A percentile compares a stretch with the other conserved stretches of the same genome.
phyloP scores from a whole-genome alignment of 1,284 basidiomycete species.

The Apiotrichum akiyoshidainum region DNA sequence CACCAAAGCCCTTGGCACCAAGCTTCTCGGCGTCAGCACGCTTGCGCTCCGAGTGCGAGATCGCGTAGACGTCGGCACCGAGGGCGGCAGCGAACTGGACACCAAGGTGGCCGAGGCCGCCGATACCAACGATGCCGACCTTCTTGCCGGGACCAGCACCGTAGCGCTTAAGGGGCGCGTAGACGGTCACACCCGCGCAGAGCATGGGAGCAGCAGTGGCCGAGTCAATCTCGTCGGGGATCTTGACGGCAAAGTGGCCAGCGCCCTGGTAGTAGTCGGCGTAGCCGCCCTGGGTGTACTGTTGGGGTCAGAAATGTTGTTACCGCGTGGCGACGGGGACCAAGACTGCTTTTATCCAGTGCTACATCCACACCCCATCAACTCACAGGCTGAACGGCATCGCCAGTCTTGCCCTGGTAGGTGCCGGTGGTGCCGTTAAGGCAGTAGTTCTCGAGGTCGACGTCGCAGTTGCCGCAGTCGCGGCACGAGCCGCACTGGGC shows the following conservation, averaged over 20 bases:
- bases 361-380: no score
- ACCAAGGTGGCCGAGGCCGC: conserved; percentile 58
- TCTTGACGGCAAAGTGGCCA: conserved; percentile 64
- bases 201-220: conserved; percentile 56
- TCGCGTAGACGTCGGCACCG: conserved; percentile 62
- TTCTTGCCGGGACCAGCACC: conserved; percentile 61
- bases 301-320: no score
- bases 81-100: conserved; percentile 61
- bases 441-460: conserved; percentile 57
- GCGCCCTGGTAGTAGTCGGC: conserved; percentile 53
- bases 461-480: conserved; percentile 58
- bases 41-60: conserved; percentile 65
- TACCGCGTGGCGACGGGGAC: no score
- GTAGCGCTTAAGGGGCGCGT: conserved; percentile 62
- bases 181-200: conserved; percentile 68
- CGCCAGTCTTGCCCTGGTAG: conserved; percentile 24
- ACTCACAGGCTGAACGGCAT: conserved; percentile 14
- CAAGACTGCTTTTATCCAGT: no score
- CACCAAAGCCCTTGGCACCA: conserved; percentile 52
- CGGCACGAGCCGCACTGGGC: conserved; percentile 60
- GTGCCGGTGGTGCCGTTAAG: conserved; percentile 19
- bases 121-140: conserved; percentile 65
- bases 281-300: conserved; percentile 23
- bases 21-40: conserved; percentile 62
- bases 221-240: conserved; percentile 61